Evolutionary conservation across 495 filamentous ascomycete genomes (phyloP).

Genomic region (Tetracladium marchalianum): DNA sequence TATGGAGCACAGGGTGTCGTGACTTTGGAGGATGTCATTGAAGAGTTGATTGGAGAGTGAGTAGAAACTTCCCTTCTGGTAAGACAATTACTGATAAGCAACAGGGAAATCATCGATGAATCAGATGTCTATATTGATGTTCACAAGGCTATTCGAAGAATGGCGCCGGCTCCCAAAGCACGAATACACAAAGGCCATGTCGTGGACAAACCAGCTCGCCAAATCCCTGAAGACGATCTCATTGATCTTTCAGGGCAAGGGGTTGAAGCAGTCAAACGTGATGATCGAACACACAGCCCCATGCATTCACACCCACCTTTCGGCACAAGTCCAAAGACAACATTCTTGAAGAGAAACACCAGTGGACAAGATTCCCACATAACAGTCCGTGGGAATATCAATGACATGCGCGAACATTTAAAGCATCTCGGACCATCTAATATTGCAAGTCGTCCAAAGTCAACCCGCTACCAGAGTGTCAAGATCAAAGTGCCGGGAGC

Average conservation of each 20-base stretch:
- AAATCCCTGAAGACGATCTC: constrained; percentile 17
- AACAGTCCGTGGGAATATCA: constrained; percentile 39
- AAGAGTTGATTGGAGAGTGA: constrained; percentile 95
- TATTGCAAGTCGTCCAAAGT: constrained; percentile 69
- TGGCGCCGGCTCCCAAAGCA: constrained; percentile 20
- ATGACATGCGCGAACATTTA: constrained; percentile 71
- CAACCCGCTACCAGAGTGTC: constrained; percentile 76
- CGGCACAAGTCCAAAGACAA: constrained; percentile 25
- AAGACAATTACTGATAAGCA: constrained; percentile 12
- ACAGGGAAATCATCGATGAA: constrained; percentile 64
- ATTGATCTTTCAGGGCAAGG: constrained; percentile 25
- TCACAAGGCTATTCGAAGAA: constrained; percentile 84
- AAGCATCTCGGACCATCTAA: constrained; percentile 92
- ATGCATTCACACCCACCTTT: constrained; percentile 6
- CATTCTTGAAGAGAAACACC: constrained; percentile 47
- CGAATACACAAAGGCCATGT: constrained; percentile 17
- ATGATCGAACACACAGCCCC: constrained; percentile 1
- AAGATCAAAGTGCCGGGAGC: constrained; percentile 69
- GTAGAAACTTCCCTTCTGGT: constrained; percentile 24
- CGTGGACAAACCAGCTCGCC: constrained; percentile 3
- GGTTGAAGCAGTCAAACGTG: neutral
- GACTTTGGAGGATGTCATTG: constrained; percentile 94
- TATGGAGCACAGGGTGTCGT: constrained; percentile 87
- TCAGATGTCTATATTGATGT: constrained; percentile 93
- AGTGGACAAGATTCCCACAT: constrained; percentile 35